Evolutionary conservation across 2,329 filamentous ascomycete genomes (phyloP), one percentile per base, ranked within the genome.

Genomic region (Phoma sp.): DNA sequence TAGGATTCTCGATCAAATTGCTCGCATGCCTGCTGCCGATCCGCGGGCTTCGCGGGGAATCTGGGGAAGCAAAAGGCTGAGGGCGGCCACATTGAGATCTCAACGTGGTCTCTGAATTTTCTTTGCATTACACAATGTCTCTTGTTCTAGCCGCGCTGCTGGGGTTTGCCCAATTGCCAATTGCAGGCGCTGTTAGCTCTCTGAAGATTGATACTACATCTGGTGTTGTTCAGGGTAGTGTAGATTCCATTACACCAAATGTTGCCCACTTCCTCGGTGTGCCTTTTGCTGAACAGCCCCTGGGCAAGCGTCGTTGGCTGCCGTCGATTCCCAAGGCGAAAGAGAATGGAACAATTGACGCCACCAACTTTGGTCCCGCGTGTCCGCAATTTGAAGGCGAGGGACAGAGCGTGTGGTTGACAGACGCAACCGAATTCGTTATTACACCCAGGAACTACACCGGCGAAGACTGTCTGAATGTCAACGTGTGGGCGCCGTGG

Each of bases 401-500:
- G 14, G 32, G 36, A 22, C 50, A 63, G 0, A 67, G 39, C 50
- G 52, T 71, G 22, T 73, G 59, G 59, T 45, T 57, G 4, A 59
- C 52, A 18, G 67, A 71, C 46, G 61, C 65, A 7, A 66, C 65
- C 0, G 65, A 72, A 29, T 68, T 68, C 35, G 41, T 58, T 8
- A 64, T 60, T 10, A 41, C 39, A 35, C 66, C 63, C 0, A 41
- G 45, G 5, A 55, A 60, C 22, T 67, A 62, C 10, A 61, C 66
- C 1, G 62, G 68, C 7, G 79, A 81, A 57, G 80, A 82, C 53
- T 83, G 80, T 50, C 64, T 82, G 23, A 75, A 73, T 9, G 64
- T 81, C 10, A 78, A 77, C 35, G 64, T 82, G 7, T 82, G 80
- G 79, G 66, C 77, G 3, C 78, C 78, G 7, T 60, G 57, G 52